These are phyloP conservation scores for Claviceps capensis DNA, from an alignment of 2,329 filamentous ascomycete genomes.

Conservation along the genomic window DNA sequence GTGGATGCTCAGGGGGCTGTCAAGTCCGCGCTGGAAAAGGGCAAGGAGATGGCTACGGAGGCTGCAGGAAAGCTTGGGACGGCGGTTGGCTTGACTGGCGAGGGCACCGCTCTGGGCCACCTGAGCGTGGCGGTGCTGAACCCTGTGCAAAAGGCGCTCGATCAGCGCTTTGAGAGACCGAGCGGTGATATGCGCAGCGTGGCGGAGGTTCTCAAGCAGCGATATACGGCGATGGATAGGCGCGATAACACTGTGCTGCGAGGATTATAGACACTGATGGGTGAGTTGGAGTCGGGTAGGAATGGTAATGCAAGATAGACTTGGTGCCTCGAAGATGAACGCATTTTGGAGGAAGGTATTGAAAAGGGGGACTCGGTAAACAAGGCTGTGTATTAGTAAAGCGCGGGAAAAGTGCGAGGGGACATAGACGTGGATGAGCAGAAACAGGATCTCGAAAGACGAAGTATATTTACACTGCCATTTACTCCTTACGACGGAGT, in stretches of 20 bases:
- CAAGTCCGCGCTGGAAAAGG: slow-evolving; percentile 25
- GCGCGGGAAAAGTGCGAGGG: not conserved
- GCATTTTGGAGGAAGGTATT: not conserved
- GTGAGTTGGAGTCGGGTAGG: not conserved
- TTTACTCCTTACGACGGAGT: too few species aligned
- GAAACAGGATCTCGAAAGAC: not conserved
- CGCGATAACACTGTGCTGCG: slow-evolving; percentile 31
- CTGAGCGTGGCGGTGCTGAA: slow-evolving; percentile 11
- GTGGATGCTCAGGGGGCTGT: slow-evolving; percentile 24
- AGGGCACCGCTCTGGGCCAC: slow-evolving; percentile 8
- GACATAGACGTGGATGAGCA: not conserved
- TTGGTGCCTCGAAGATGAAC: not conserved
- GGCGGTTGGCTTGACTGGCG: slow-evolving; percentile 18
- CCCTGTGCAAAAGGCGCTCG: slow-evolving; percentile 35
- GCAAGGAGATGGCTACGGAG: slow-evolving; percentile 27
- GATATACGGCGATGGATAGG: slow-evolving; percentile 36
- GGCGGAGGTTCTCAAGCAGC: slow-evolving; percentile 38
- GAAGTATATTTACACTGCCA: not conserved
- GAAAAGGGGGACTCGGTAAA: not conserved
- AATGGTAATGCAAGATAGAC: not conserved
- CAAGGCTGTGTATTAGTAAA: not conserved
- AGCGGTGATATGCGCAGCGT: slow-evolving; percentile 32
- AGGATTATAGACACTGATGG: slow-evolving; percentile 17
- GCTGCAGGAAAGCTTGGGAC: slow-evolving; percentile 24
- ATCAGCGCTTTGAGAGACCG: slow-evolving; percentile 36